Evolutionary conservation across 768 basidiomycete species (phyloP).

Genomic region (Boletus insuetus): DNA sequence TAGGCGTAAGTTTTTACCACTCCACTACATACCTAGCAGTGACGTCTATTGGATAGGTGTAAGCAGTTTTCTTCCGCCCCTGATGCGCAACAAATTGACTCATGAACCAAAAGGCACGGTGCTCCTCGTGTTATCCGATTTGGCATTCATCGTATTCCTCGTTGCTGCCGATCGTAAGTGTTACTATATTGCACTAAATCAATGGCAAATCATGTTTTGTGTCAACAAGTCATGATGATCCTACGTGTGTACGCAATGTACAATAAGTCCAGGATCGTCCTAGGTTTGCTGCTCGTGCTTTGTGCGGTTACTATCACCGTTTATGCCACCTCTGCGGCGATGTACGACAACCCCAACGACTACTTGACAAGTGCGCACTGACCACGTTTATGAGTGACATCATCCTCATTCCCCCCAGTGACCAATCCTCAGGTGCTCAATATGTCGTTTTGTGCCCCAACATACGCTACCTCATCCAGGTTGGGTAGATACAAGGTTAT

Average conservation of each 20-base stretch:
- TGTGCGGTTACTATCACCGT: constrained; percentile 7
- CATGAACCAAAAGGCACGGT: constrained; percentile 7
- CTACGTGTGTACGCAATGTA: constrained; percentile 27
- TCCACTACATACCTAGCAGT: background rate
- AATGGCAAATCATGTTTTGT: background rate
- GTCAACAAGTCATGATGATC: constrained; percentile 21
- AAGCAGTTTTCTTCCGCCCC: background rate
- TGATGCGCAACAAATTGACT: background rate
- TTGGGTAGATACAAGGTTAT: constrained; percentile 11
- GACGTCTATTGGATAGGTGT: constrained; percentile 13
- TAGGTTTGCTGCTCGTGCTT: constrained; percentile 13
- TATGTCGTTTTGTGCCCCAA: constrained; percentile 15
- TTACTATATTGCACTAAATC: background rate
- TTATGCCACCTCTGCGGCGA: background rate
- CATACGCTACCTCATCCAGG: background rate
- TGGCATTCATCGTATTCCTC: constrained; percentile 13
- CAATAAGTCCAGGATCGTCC: constrained; percentile 8
- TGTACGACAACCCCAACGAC: constrained; percentile 2
- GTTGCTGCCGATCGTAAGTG: constrained; percentile 20
- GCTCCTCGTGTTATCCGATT: background rate
- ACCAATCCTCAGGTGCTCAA: constrained; percentile 1
- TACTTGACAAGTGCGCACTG: constrained; percentile 7
- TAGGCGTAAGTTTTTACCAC: constrained; percentile 11
- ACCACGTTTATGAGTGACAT: background rate
- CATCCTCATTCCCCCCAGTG: constrained; percentile 10